phyloP scores from a whole-genome alignment of 768 basidiomycete species.

The Kwoniella newhampshirensis region DNA sequence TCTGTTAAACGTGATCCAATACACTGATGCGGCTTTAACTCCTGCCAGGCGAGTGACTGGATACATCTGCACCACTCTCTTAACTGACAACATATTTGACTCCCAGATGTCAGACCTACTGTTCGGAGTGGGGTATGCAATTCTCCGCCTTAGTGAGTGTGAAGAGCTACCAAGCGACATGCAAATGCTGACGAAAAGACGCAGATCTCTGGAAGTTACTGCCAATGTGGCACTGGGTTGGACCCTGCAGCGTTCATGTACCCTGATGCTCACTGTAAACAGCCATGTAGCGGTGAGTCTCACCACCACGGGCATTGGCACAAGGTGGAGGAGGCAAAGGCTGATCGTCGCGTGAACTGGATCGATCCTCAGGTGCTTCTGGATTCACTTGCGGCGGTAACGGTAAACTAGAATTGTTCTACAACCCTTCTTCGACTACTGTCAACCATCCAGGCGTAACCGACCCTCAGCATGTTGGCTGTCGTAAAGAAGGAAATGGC shows the following conservation, averaged over 20 bases:
- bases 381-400: slow-evolving; percentile 32
- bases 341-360: neutral
- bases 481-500: slow-evolving; percentile 11
- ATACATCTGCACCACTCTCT: no score
- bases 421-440: slow-evolving; percentile 21
- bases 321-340: slow-evolving; percentile 2
- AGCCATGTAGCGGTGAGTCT: slow-evolving; percentile 8
- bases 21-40: slow-evolving; percentile 21
- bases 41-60: slow-evolving; percentile 12
- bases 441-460: slow-evolving; percentile 12
- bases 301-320: neutral
- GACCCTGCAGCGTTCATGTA: slow-evolving; percentile 6
- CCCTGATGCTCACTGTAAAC: slow-evolving; percentile 10
- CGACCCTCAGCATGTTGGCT: slow-evolving; percentile 22
- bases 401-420: slow-evolving; percentile 19
- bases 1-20: slow-evolving; percentile 12
- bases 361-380: slow-evolving; percentile 23
- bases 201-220: slow-evolving; percentile 18
- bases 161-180: neutral
- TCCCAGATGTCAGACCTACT: slow-evolving; percentile 20
- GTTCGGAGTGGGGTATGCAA: slow-evolving; percentile 18
- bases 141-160: slow-evolving; percentile 13
- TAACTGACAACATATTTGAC: no score
- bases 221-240: slow-evolving; percentile 16
- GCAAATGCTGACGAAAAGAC: neutral